Evolutionary conservation across 164 flowering plant genomes (phyloP), one percentile per base, ranked within the genome.

Genomic region (Protea cynaroides): DNA sequence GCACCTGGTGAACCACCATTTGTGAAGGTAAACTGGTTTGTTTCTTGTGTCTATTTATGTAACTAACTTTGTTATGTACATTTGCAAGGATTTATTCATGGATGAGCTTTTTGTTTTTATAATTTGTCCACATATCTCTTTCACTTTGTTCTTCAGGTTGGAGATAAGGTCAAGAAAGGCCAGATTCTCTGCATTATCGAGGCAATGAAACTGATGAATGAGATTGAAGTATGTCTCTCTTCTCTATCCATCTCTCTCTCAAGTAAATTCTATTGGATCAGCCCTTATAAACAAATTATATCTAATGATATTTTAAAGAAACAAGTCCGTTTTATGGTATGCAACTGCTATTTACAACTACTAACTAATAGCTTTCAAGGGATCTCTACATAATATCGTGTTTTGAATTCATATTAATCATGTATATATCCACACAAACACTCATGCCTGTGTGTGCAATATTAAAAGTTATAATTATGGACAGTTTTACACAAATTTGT

Each of bases 201-300:
- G 68, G 94, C 94, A 65, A 87, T 87, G 94, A 87, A 87, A 70
- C 69, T 87, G 71, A 85, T 87, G 94, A 87, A 87, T 69, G 94
- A 87, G 65, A 87, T 87, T 63, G 94, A 87, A 70, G 94, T 87
- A 74, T 63, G 67, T 56, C 14, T 43, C 7, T 59, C 23, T n/a
- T 1, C 54, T 53, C 47, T 53, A 6, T 21, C 21, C 25, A 44
- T 43, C n/a, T n/a, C 3, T 4, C n/a, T 29, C n/a, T 19, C 23
- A 56, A 21, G 19, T 52, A 8, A 23, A 40, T 22, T 59, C 10
- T 19, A 59, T 17, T 37, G 25, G 34, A 29, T 29, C 34, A 2
- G 34, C 34, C 34, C 17, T 34, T 70, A 22, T 18, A 25, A 7
- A 40, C 9, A 25, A 23, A 8, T 54, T 36, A 63, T 2, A 5